phyloP scores from a whole-genome alignment of 2,329 filamentous ascomycete species.

The Polychaeton citri region DNA sequence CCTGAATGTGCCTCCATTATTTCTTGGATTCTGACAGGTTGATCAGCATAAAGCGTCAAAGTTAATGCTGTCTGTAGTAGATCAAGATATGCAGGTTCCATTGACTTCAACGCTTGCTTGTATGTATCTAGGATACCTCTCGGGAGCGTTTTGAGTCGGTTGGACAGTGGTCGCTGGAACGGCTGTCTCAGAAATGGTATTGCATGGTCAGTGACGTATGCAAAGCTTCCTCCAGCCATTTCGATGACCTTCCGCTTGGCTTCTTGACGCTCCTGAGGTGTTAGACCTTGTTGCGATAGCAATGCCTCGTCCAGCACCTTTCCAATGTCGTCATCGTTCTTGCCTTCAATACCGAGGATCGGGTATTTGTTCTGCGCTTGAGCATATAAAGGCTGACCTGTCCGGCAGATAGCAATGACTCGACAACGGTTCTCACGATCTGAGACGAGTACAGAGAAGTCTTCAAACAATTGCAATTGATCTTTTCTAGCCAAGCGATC shows the following conservation, averaged over 20 bases:
- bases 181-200: too few species aligned
- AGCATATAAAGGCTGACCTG: conserved; percentile 1
- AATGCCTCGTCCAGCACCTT: conserved; percentile 2
- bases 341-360: conserved; percentile 4
- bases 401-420: conserved; percentile 1
- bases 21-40: too few species aligned
- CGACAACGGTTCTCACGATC: not conserved
- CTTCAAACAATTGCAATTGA: too few species aligned
- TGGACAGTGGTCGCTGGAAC: too few species aligned
- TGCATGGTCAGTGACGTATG: conserved; percentile 5
- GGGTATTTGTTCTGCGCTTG: not conserved
- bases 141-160: too few species aligned
- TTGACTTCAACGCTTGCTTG: too few species aligned
- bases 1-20: too few species aligned
- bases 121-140: too few species aligned
- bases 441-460: not conserved
- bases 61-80: too few species aligned
- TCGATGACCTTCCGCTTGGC: conserved; percentile 3
- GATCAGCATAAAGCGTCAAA: too few species aligned
- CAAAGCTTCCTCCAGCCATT: conserved; percentile 4
- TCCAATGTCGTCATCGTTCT: conserved; percentile 4
- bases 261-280: conserved; percentile 3
- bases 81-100: too few species aligned
- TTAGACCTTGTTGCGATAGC: conserved; percentile 2
- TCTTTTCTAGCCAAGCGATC: conserved; percentile 2